Base-by-base conservation (phyloP, 768 basidiomycete species). In the Rhodosporidiobolus sp. region DNA sequence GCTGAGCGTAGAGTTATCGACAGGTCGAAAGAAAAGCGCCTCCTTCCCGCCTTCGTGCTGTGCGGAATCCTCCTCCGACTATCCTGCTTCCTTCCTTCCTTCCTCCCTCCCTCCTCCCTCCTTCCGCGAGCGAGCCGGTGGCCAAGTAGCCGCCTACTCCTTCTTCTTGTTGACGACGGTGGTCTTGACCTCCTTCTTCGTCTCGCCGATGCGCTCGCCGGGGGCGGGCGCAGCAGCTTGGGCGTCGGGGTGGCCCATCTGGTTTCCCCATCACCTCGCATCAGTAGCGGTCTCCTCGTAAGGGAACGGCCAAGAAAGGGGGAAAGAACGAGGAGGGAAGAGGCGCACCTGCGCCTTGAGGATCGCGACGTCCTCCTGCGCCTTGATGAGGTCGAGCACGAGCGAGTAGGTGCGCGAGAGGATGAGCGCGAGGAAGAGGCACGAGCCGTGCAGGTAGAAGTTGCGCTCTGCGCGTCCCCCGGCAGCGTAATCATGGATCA, bases 371-470 rank as follows among this genome's bases (percentile, higher is more conserved):
- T 92, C 88, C 76, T 94, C 94, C 81, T 95, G 92, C 1, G 88
- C 86, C 76, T 91, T 88, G 74, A 97, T 89, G 76, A 96, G 88
- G 80, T 97, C 92, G 78, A 94, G 87, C 57, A 90, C 87, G 80
- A 98, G 90, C 80, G 89, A 89, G 84, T 97, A 97, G 7, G 90
- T 91, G 77, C 94, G 89, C 4, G 94, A 90, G 76, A 97, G 87
- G 77, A 96, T 89, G 67, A 98, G 88, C 16, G 95, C 96, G 30
- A 99, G 88, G 88, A 97, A 96, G 57, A 99, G 85, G 70, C 90
- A 92, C 81, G 92, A 94, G 0, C 91, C 91, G 12, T 74, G 72
- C 24, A 97, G 86, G 80, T 97, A 97, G 69, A 89, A 88, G 80
- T 95, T 96, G 66, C 93, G 86, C 80, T 94, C 92, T 4, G 92